phyloP scores from a whole-genome alignment of 179 eudicot species.

The Sideroxylon spinosum region DNA sequence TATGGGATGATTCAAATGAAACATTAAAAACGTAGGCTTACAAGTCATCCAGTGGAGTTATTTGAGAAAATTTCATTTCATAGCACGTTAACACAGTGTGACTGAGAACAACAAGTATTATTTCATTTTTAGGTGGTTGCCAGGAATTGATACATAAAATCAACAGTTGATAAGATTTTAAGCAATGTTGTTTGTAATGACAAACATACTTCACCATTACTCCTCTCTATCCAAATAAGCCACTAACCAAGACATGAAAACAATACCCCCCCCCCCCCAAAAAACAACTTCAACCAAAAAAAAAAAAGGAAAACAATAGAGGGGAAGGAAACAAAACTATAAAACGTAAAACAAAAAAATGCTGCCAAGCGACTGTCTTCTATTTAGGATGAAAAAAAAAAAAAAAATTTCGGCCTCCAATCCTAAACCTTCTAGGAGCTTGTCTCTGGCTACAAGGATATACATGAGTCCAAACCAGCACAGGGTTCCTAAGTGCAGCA shows the following conservation, averaged over 20 bases:
- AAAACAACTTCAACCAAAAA: too few relatives aligned
- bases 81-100: too few relatives aligned
- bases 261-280: too few relatives aligned
- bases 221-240: neutral
- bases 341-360: neutral
- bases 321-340: neutral
- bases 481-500: neutral
- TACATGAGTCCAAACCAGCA: neutral
- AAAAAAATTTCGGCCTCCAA: too few relatives aligned
- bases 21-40: neutral
- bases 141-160: neutral
- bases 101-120: neutral
- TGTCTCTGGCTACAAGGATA: neutral
- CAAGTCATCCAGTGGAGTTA: neutral
- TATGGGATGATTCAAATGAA: neutral
- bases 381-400: neutral
- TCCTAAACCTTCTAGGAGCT: conserved; percentile 4
- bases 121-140: neutral
- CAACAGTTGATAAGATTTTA: neutral
- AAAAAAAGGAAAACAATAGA: too few relatives aligned
- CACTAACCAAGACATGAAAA: neutral
- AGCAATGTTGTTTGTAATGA: neutral
- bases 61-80: neutral
- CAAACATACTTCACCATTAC: neutral
- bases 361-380: neutral